Evolutionary conservation across 1,284 basidiomycete species (phyloP).

Genomic region (Moesziomyces globuligerus): DNA sequence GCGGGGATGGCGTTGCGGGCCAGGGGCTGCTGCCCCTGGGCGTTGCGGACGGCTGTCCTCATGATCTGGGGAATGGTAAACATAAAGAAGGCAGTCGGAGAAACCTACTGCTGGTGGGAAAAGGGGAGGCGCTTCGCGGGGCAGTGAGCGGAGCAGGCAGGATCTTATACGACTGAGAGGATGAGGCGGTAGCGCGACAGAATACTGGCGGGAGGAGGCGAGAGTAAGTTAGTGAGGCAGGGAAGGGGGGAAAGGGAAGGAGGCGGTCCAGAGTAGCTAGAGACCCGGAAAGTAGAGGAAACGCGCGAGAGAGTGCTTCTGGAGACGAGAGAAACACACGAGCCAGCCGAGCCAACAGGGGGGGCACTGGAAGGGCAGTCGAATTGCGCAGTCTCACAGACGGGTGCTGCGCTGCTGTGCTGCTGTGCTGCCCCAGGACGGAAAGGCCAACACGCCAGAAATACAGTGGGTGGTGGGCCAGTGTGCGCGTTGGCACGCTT

Average conservation of each 20-base stretch:
- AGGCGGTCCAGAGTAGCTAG: background rate
- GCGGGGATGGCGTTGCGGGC: constrained; percentile 33
- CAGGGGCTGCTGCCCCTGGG: constrained; percentile 24
- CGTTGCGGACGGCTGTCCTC: constrained; percentile 43
- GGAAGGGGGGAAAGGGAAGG: background rate
- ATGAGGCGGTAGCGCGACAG: constrained; percentile 11
- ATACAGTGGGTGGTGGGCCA: no score
- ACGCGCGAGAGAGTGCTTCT: constrained; percentile 6
- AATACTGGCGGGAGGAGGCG: background rate
- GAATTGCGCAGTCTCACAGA: no score
- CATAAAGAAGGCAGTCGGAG: constrained; percentile 35
- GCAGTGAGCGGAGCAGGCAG: constrained; percentile 11
- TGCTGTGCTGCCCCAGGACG: no score
- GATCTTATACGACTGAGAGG: constrained; percentile 27
- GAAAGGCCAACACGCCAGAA: no score
- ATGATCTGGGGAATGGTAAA: constrained; percentile 31
- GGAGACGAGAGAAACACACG: background rate
- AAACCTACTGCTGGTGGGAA: constrained; percentile 25
- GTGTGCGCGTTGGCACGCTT: background rate
- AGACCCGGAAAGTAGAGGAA: constrained; percentile 1
- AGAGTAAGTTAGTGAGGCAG: constrained; percentile 2
- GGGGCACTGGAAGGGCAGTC: no score
- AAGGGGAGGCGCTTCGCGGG: constrained; percentile 19
- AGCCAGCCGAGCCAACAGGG: no score
- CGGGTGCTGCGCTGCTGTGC: no score